Evolutionary conservation across 1,139 yeast genomes (phyloP), one percentile per base, ranked within the genome.

Genomic region (Suhomyces anneliseae): DNA sequence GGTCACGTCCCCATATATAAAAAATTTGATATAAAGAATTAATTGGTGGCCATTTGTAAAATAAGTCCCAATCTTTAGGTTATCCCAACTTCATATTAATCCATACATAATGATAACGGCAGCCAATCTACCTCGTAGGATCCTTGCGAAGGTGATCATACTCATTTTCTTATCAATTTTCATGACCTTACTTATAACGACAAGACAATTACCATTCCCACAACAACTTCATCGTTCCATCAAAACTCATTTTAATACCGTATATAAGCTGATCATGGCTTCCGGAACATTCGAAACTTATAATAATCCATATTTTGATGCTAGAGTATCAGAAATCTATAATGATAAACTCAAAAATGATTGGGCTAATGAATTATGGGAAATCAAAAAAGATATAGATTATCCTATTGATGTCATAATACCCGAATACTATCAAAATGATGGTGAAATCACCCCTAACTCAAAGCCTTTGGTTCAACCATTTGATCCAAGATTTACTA

Each of bases 401-500:
- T 34, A 36, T 15, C 45, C 47, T 8, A 39, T 42, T 4, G 44
- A 44, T 26, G 38, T 40, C 11, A 12, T 27, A 5, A 36, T 48
- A 5, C 51, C 51, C 3, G 3, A 27, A 1, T 58, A 50, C 38
- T 50, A 38, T 38, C 35, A 37, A 11, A 19, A 19, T 19, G 45
- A 26, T 1, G 32, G 11, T 1, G 19, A 8, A 14, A 8, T 15
- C 40, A 11, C 6, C 31, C 2, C 27, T 14, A 14, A 14, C 2
- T 14, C 36, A 12, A 56, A 50, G 37, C 64, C 64, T 2, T 48
- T 49, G 11, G 53, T 70, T 8, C 74, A 66, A 48, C 77, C 77
- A 1, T 77, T 72, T 55, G 84, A 79, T 48, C 82, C 83, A 1
- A 58, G 83, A 34, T 66, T 79, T 51, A 77, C 82, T 5, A 48